Conservation (phyloP, 345 rosid species). For the Adansonia digitata region DNA sequence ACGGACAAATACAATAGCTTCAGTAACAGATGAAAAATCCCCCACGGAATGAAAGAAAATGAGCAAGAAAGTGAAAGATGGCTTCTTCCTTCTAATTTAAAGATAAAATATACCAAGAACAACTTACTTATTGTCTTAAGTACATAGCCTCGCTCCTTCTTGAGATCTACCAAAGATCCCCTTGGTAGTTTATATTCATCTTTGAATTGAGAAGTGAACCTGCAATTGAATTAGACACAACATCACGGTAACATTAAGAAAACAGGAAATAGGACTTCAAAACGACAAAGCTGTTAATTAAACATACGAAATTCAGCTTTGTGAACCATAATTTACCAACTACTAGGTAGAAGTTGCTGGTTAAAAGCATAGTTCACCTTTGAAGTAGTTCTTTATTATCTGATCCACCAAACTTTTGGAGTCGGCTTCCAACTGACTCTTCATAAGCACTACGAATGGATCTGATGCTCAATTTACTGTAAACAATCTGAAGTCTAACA, state of each 20-base stretch:
- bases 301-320: not conserved
- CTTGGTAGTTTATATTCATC: conserved; percentile 87
- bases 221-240: conserved; percentile 21
- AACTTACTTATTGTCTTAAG: conserved; percentile 63
- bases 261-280: not conserved
- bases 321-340: not conserved
- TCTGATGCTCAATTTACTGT: conserved; percentile 58
- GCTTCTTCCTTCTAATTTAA: not conserved
- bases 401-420: conserved; percentile 57
- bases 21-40: not conserved
- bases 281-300: not conserved
- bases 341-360: not conserved
- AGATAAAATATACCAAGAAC: not conserved
- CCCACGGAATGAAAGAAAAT: not conserved
- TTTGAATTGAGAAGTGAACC: conserved; percentile 77
- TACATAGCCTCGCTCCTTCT: conserved; percentile 58
- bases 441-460: conserved; percentile 77
- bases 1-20: no score
- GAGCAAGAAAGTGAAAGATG: not conserved
- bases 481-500: conserved; percentile 76
- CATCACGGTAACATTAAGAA: not conserved
- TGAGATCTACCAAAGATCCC: conserved; percentile 64
- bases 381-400: conserved; percentile 69
- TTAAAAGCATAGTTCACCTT: conserved; percentile 36
- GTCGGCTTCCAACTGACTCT: conserved; percentile 80